Percentiles rank a stretch among this genome's conserved stretches.
These are phyloP conservation scores for Raphanus hybrid DNA, from an alignment of 441 rosid species.

Conservation along the genomic window DNA sequence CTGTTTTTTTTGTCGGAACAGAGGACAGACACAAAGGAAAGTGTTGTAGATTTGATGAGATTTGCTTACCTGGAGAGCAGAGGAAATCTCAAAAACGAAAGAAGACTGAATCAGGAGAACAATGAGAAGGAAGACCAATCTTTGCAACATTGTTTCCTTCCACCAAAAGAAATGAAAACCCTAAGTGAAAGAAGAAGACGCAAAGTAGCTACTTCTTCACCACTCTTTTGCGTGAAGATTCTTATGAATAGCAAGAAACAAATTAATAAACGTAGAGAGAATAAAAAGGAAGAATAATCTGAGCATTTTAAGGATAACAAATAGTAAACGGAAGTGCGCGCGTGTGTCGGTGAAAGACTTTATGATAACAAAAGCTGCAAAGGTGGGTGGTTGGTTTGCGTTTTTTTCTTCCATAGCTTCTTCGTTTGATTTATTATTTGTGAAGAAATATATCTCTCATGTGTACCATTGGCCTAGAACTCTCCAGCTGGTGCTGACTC, in stretches of 20 bases:
- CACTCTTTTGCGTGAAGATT: conserved; percentile 35
- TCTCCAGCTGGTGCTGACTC: conserved; percentile 2
- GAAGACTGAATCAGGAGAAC: conserved; percentile 34
- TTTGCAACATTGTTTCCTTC: conserved; percentile 37
- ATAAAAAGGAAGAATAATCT: not conserved
- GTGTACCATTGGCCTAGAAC: conserved; percentile 8
- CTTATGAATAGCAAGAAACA: conserved; percentile 9
- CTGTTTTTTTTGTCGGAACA: not conserved
- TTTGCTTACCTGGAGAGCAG: conserved; percentile 35
- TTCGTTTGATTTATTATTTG: not conserved
- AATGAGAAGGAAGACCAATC: conserved; percentile 21
- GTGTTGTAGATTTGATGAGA: not conserved
- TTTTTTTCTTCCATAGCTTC: not conserved
- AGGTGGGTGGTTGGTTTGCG: conserved; percentile 33
- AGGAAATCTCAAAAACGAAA: conserved; percentile 38
- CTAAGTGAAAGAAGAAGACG: conserved; percentile 3
- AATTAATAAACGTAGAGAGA: not conserved
- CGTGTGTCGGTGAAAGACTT: conserved; percentile 34
- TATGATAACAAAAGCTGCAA: conserved; percentile 30
- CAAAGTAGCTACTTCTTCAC: conserved; percentile 27
- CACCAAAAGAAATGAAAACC: not conserved
- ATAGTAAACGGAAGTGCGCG: conserved; percentile 41
- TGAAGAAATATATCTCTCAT: not conserved
- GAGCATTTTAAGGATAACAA: conserved; percentile 34
- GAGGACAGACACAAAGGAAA: conserved; percentile 5